Conservation (phyloP, 768 basidiomycete genomes). For the Phanerochaete sordida region DNA sequence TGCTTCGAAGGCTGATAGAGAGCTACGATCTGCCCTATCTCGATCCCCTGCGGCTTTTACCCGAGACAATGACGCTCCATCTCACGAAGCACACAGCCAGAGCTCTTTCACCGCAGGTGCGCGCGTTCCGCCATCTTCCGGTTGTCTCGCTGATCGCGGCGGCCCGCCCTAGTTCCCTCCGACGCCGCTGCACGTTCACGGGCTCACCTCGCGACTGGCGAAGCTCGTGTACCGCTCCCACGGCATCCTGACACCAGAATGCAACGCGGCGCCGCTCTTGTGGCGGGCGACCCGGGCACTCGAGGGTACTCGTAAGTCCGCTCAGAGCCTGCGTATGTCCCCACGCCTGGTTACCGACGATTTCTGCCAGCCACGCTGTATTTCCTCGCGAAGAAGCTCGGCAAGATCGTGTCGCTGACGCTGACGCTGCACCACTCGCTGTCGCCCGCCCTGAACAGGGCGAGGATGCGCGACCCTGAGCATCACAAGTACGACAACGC, state of each 20-base stretch:
- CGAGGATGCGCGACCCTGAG: constrained; percentile 36
- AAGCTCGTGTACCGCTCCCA: constrained; percentile 49
- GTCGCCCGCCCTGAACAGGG: constrained; percentile 36
- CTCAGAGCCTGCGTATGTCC: constrained; percentile 6
- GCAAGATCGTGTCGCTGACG: constrained; percentile 51
- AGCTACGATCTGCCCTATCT: constrained; percentile 77
- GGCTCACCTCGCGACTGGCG: constrained; percentile 59
- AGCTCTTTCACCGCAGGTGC: constrained; percentile 69
- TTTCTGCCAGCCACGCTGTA: constrained; percentile 57
- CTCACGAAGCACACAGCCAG: constrained; percentile 67
- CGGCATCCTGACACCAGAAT: constrained; percentile 64
- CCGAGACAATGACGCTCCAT: constrained; percentile 57
- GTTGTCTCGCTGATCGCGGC: too few relatives aligned
- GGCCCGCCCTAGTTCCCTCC: constrained; percentile 57
- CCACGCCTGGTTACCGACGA: background rate
- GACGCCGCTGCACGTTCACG: constrained; percentile 51
- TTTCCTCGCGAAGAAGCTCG: constrained; percentile 56
- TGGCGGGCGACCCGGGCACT: constrained; percentile 72
- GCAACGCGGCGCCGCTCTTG: constrained; percentile 70
- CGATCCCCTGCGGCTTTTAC: constrained; percentile 62
- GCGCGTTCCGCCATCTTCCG: constrained; percentile 18
- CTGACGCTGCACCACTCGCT: constrained; percentile 57
- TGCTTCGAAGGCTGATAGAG: constrained; percentile 61
- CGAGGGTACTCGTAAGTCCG: constrained; percentile 69
- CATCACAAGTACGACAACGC: constrained; percentile 58